Evolutionary conservation across 2,329 filamentous ascomycete species (phyloP).

Genomic region (Orbilia quercus): DNA sequence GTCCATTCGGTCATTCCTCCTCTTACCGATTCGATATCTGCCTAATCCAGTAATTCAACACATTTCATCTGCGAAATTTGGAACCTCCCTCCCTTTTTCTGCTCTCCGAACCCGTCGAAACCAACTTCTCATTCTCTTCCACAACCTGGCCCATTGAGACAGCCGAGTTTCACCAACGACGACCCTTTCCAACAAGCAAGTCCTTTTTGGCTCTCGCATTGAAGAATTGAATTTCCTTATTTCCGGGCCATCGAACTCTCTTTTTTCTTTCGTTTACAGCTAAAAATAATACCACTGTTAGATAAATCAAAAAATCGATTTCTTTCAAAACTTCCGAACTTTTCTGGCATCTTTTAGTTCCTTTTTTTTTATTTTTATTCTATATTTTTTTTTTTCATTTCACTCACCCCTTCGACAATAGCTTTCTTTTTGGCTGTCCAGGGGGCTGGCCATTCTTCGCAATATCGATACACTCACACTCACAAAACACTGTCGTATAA

Average conservation of each 20-base stretch:
- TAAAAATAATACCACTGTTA: constrained; percentile 13
- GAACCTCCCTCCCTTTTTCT: constrained; percentile 29
- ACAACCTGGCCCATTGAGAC: constrained; percentile 33
- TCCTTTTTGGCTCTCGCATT: constrained; percentile 15
- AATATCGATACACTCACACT: constrained; percentile 14
- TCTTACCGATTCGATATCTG: constrained; percentile 50
- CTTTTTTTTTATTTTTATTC: background rate
- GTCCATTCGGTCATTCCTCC: constrained; percentile 39
- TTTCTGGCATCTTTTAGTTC: background rate
- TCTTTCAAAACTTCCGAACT: too few relatives aligned
- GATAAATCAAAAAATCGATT: too few relatives aligned
- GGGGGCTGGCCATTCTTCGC: background rate
- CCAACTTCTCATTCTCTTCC: background rate
- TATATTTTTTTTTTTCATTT: background rate
- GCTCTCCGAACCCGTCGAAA: constrained; percentile 9
- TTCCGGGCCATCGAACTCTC: constrained; percentile 6
- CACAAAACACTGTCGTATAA: background rate
- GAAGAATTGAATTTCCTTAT: constrained; percentile 5
- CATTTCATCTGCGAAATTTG: constrained; percentile 46
- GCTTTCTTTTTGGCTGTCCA: background rate
- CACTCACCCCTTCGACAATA: background rate
- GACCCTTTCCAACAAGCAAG: background rate
- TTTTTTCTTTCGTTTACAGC: constrained; percentile 2
- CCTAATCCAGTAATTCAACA: constrained; percentile 56
- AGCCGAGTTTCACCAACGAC: constrained; percentile 49